Base-by-base conservation (phyloP, 352 stramenopile genomes). In the Peronospora tabacina region DNA sequence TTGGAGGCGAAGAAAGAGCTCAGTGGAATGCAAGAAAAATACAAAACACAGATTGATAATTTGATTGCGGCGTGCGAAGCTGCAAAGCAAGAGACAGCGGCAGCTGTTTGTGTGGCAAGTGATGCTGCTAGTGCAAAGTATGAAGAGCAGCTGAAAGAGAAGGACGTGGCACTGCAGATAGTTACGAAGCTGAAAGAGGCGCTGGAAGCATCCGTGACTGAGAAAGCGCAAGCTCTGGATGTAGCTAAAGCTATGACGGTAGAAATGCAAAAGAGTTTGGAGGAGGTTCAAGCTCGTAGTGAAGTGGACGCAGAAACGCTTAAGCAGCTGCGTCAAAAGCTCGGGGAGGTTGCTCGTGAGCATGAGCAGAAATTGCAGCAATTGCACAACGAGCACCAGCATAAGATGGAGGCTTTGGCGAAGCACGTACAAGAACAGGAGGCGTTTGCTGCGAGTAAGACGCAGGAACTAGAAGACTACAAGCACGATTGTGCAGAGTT, bases 401-500 rank as follows among this genome's bases (percentile, higher is more conserved):
- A 51, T 15, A 50, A 58, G 10, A 8, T 65, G 10, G 47, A 62
- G 3, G 35, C 22, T 20, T 20, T 72, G 13, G 46, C 63, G 33
- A 59, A 52, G 16, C 55, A 58, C 13, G 47, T 52, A 29, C 45
- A 61, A 24, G 58, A 68, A 39, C 54, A 66, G 20, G 54, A 75
- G 17, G 34, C 49, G 2, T 24, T 66, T 32, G 44, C 57, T 10
- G 44, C 49, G 15, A 51, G 73, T 39, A 66, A 82, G 52, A 72
- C 55, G 12, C 72, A 82, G 37, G 70, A 81, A 19, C 58, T 84
- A 33, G 75, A 83, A 16, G 75, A 87, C 45, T 91, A 85, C 56
- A 89, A 87, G 44, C 70, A 88, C 42, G 79, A 90, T 47, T 90
- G 79, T 16, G 72, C 82, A 32, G 69, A 86, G 54, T 51, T 90